Conservation (phyloP, 805 yeast species). For the Myxozyma neglecta region DNA sequence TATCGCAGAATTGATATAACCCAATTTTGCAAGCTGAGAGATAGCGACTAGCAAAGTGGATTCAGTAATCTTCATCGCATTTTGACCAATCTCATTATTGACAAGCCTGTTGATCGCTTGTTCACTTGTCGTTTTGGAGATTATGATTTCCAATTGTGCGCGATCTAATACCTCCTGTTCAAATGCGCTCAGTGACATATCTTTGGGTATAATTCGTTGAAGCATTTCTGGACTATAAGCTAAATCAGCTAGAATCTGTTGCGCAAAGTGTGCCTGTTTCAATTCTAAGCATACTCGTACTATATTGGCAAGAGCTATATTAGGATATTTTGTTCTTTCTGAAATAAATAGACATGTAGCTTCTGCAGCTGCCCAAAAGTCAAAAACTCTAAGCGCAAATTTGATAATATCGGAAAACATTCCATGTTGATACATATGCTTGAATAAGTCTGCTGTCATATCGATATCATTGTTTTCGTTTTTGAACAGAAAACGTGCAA, state of each 20-base stretch:
- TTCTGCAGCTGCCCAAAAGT: constrained; percentile 13
- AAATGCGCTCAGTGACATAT: background rate
- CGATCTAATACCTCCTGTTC: constrained; percentile 9
- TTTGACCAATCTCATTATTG: background rate
- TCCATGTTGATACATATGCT: constrained; percentile 17
- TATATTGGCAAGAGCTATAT: constrained; percentile 5
- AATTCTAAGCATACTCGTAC: constrained; percentile 12
- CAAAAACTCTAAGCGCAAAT: constrained; percentile 9
- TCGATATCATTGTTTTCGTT: background rate
- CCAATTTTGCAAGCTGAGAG: background rate
- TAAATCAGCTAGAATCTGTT: constrained; percentile 12
- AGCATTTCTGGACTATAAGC: background rate
- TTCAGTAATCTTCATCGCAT: background rate
- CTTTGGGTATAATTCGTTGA: background rate
- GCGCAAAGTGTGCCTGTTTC: constrained; percentile 9
- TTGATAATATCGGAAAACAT: constrained; percentile 16
- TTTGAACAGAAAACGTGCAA: constrained; percentile 3
- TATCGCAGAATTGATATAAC: background rate
- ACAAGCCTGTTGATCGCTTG: background rate
- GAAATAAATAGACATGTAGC: background rate
- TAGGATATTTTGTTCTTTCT: background rate
- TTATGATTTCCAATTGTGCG: constrained; percentile 9
- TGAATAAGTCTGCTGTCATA: background rate
- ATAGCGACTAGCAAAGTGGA: constrained; percentile 4
- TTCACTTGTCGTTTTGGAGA: background rate